Base-by-base conservation (phyloP, 129 eudicot genomes). In the Ambrosia artemisiifolia region DNA sequence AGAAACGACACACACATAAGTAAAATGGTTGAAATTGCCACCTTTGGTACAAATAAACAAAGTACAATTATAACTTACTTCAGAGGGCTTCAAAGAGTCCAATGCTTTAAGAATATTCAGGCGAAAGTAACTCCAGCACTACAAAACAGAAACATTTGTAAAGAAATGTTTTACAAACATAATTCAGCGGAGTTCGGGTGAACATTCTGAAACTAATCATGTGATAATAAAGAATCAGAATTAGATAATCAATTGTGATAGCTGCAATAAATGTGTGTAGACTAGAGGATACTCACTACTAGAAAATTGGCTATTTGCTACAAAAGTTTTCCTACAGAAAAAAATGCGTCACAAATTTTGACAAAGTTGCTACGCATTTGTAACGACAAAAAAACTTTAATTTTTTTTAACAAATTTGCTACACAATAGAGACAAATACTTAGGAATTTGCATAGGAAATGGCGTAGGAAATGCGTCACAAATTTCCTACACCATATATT, bases 71-170 rank as follows among this genome's bases (percentile, higher is more conserved):
- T 47, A 48, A 81, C 91, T 75, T 84, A 94, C 99, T 75, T 94
- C 99, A 71, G 87, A 66, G 36, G 93, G 91, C 85, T 88, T 88
- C 59, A 94, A 55, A 63, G 85, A 77, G 77, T 94, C 99, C 70
- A 94, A 72, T 69, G 97, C 81, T 79, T 94, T 94, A 73, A 97
- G 99, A 65, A 94, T 85, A 85, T 84, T 90, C 65, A 94, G 84
- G 72, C 84, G 99, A 78, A 85, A 94, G 85, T 90, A 94, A 83
- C 97, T 90, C 99, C 99, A 94, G 79, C 99, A 90, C 99, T 94
- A 73, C 81, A 85, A 76, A 70, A 72, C 44, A 42, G 5, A 50
- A 55, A 40, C 71, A 16, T 11, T 47, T 36, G 56, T 12, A 63
- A 16, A 55, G 16, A 35, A 73, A 48, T n/a, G 13, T n/a, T 73